Evolutionary conservation across 805 yeast species (phyloP).

Genomic region (Clavispora fructus): DNA sequence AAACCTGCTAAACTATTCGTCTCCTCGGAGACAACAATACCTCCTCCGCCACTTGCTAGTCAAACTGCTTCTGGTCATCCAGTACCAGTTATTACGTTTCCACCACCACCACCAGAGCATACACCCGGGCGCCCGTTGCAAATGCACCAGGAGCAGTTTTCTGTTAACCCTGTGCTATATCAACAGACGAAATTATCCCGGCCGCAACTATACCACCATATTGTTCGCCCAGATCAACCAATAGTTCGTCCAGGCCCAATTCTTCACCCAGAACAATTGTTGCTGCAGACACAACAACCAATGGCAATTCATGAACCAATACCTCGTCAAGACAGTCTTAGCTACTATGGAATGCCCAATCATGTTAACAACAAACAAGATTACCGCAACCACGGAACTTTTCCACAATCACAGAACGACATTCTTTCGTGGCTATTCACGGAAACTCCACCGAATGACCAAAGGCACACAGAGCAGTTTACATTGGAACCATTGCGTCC

Average conservation of each 20-base stretch:
- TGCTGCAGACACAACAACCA: background rate
- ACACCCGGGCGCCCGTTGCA: background rate
- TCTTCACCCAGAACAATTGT: background rate
- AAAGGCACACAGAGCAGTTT: background rate
- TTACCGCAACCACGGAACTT: background rate
- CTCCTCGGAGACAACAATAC: background rate
- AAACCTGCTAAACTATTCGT: background rate
- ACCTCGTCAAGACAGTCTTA: background rate
- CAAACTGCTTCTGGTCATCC: background rate
- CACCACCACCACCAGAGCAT: background rate
- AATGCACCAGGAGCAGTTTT: background rate
- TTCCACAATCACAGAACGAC: constrained; percentile 28
- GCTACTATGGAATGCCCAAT: background rate
- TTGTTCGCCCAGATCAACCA: background rate
- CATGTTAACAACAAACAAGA: background rate
- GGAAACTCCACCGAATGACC: constrained; percentile 18
- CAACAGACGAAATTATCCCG: background rate
- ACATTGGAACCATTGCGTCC: background rate
- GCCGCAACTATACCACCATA: background rate
- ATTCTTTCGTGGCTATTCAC: constrained; percentile 38
- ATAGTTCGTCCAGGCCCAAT: background rate
- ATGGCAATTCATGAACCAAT: background rate
- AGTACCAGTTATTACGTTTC: background rate
- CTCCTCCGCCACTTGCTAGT: background rate
- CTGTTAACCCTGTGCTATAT: background rate